Evolutionary conservation across 2,329 filamentous ascomycete species (phyloP).

Genomic region (Xylaria sp.): DNA sequence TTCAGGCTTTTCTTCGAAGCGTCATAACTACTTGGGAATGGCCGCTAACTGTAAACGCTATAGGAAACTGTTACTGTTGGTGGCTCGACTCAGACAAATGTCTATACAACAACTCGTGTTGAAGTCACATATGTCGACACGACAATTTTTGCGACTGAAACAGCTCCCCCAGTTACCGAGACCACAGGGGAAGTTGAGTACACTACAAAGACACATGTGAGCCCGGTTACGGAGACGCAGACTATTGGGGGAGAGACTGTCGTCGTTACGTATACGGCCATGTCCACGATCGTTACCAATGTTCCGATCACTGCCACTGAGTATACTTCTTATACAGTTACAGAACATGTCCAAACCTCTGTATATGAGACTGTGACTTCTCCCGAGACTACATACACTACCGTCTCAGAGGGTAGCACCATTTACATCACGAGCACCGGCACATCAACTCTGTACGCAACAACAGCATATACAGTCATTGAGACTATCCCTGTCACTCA

Average conservation of each 20-base stretch:
- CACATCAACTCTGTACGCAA: slow-evolving; percentile 55
- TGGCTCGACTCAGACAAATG: slow-evolving; percentile 33
- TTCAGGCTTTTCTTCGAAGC: neutral
- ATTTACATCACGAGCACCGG: slow-evolving; percentile 56
- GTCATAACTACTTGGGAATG: neutral
- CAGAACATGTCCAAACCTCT: slow-evolving; percentile 47
- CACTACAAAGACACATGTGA: slow-evolving; percentile 57
- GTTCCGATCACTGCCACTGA: slow-evolving; percentile 48
- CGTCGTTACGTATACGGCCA: slow-evolving; percentile 56
- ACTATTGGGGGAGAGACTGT: slow-evolving; percentile 56
- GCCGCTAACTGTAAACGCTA: slow-evolving; percentile 7
- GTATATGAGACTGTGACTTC: slow-evolving; percentile 53
- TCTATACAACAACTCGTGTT: slow-evolving; percentile 47
- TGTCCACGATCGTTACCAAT: slow-evolving; percentile 50
- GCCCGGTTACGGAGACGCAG: slow-evolving; percentile 59
- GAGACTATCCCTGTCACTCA: slow-evolving; percentile 56
- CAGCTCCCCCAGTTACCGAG: slow-evolving; percentile 51
- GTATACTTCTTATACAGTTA: slow-evolving; percentile 51
- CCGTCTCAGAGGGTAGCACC: slow-evolving; percentile 56
- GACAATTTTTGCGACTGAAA: slow-evolving; percentile 34
- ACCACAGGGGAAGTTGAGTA: slow-evolving; percentile 54
- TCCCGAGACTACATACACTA: slow-evolving; percentile 56
- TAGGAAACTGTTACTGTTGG: slow-evolving; percentile 38
- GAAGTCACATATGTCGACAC: slow-evolving; percentile 38
- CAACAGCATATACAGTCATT: slow-evolving; percentile 53